phyloP scores from a whole-genome alignment of 106 monocot species.

The Acorus calamus region DNA sequence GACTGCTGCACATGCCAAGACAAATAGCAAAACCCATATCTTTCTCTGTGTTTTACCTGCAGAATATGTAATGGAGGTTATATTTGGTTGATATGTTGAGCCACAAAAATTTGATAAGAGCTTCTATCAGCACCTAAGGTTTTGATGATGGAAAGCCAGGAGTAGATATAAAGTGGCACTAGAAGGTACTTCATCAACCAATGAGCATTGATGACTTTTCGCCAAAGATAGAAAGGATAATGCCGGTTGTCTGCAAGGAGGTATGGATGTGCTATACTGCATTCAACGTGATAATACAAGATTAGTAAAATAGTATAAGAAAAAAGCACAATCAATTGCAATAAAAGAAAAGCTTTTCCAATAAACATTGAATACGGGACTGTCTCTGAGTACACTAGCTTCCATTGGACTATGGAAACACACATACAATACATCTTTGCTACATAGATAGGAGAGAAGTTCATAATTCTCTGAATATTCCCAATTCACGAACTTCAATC shows the following conservation, averaged over 20 bases:
- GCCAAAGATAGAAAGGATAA: conserved; percentile 89
- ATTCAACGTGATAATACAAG: conserved; percentile 8
- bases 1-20: conserved; percentile 40
- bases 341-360: too few species aligned
- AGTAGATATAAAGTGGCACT: conserved; percentile 76
- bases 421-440: too few species aligned
- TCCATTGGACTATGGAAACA: too few species aligned
- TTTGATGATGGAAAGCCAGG: conserved; percentile 69
- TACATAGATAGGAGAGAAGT: too few species aligned
- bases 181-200: conserved; percentile 67
- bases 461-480: too few species aligned
- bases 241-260: conserved; percentile 97
- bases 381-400: too few species aligned
- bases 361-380: too few species aligned
- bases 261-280: conserved; percentile 92
- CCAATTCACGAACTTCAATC: too few species aligned
- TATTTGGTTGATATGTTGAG: not conserved
- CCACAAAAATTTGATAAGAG: not conserved
- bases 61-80: conserved; percentile 3
- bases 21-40: conserved; percentile 56
- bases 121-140: conserved; percentile 43
- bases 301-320: not conserved
- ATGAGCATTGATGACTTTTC: conserved; percentile 71
- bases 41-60: conserved; percentile 51
- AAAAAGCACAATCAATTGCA: not conserved